phyloP scores from a whole-genome alignment of 192 early-diverging fungal species.

The Podila epicladia region DNA sequence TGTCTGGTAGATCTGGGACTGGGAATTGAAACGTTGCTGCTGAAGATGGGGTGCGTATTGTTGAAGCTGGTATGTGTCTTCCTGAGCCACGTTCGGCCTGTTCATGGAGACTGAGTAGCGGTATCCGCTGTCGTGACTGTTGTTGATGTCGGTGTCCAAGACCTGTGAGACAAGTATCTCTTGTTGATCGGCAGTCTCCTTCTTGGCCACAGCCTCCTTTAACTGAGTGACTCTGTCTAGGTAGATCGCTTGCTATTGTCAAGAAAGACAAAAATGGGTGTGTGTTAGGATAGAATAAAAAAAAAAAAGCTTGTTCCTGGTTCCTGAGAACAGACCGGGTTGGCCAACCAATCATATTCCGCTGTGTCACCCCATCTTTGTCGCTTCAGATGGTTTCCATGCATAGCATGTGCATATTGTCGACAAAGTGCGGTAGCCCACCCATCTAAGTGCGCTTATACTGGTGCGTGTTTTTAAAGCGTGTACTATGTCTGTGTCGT shows the following conservation, averaged over 20 bases:
- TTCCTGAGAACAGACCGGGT: too few relatives aligned
- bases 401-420: too few relatives aligned
- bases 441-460: too few relatives aligned
- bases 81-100: not conserved
- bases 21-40: not conserved
- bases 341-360: too few relatives aligned
- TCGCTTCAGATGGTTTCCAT: too few relatives aligned
- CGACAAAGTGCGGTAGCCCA: too few relatives aligned
- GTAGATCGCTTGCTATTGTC: conserved; percentile 40
- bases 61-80: not conserved
- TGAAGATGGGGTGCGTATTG: conserved; percentile 1
- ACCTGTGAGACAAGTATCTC: not conserved
- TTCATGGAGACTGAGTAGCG: conserved; percentile 11
- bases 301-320: not conserved
- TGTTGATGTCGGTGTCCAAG: not conserved
- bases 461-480: too few relatives aligned
- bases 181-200: not conserved
- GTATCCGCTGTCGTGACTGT: conserved; percentile 8
- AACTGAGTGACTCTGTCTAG: conserved; percentile 42
- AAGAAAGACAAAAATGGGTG: too few relatives aligned
- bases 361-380: not conserved
- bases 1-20: not conserved
- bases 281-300: too few relatives aligned
- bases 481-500: too few relatives aligned
- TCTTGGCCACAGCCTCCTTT: conserved; percentile 10